A percentile compares a stretch with the other conserved stretches of the same genome.
phyloP scores from a whole-genome alignment of 2,329 filamentous ascomycete genomes.

The Sphaerulina populicola region DNA sequence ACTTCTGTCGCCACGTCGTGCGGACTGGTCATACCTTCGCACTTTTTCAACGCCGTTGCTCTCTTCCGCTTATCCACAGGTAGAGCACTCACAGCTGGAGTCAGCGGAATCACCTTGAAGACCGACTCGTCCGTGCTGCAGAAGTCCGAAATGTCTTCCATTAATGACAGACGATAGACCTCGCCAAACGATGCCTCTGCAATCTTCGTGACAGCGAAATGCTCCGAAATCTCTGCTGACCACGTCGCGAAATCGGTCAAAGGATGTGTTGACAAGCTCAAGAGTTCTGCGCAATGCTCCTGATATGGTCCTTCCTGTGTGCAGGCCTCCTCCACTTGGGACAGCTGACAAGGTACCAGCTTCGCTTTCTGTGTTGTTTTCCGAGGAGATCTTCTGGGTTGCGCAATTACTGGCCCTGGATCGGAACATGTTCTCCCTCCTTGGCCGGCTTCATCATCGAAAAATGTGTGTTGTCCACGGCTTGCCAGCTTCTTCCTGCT shows the following conservation, averaged over 20 bases:
- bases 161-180: constrained; percentile 51
- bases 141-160: constrained; percentile 24
- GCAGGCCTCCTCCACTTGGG: neutral
- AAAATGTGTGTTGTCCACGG: constrained; percentile 9
- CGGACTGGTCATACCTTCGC: constrained; percentile 39
- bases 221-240: constrained; percentile 35
- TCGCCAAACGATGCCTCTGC: constrained; percentile 60
- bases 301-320: constrained; percentile 17
- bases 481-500: constrained; percentile 6
- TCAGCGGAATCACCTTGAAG: constrained; percentile 41
- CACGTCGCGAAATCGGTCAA: constrained; percentile 36
- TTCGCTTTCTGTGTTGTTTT: constrained; percentile 1
- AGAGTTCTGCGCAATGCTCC: constrained; percentile 24
- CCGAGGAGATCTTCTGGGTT: constrained; percentile 1
- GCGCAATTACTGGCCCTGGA: neutral
- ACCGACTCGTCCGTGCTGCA: constrained; percentile 38
- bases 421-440: neutral
- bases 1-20: constrained; percentile 42
- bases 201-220: constrained; percentile 51
- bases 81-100: constrained; percentile 35
- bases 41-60: constrained; percentile 38
- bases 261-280: constrained; percentile 29
- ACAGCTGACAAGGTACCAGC: neutral
- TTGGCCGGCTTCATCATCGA: constrained; percentile 1
- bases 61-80: constrained; percentile 43